phyloP scores from a whole-genome alignment of 2,329 filamentous ascomycete species.

The Cordyceps sp. region DNA sequence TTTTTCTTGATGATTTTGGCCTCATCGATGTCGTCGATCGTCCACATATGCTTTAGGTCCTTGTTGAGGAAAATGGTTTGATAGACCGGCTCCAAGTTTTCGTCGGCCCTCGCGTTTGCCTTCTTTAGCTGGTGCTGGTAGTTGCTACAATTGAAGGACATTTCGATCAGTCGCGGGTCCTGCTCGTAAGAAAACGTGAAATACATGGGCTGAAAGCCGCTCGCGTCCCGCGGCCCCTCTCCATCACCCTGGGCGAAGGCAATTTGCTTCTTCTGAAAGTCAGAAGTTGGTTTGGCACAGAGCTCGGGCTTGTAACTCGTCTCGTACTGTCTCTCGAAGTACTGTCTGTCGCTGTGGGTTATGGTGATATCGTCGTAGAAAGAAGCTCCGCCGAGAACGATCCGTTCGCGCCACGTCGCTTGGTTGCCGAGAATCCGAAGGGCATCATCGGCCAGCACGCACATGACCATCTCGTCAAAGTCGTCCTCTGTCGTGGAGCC shows the following conservation, averaged over 20 bases:
- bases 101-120: slow-evolving; percentile 6
- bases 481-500: slow-evolving; percentile 34
- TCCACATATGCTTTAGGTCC: slow-evolving; percentile 37
- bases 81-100: slow-evolving; percentile 43
- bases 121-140: slow-evolving; percentile 56
- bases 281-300: slow-evolving; percentile 27
- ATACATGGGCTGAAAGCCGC: slow-evolving; percentile 47
- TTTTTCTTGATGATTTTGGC: slow-evolving; percentile 44
- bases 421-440: slow-evolving; percentile 41
- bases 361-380: slow-evolving; percentile 57
- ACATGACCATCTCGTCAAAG: slow-evolving; percentile 52
- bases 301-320: slow-evolving; percentile 36
- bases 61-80: slow-evolving; percentile 54
- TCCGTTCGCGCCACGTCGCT: slow-evolving; percentile 42
- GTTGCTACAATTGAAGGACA: slow-evolving; percentile 62
- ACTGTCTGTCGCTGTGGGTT: slow-evolving; percentile 47
- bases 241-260: slow-evolving; percentile 24
- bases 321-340: slow-evolving; percentile 54
- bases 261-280: slow-evolving; percentile 21
- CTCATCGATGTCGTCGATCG: slow-evolving; percentile 38
- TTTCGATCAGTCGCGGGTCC: slow-evolving; percentile 42
- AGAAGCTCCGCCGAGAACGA: slow-evolving; percentile 53
- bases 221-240: slow-evolving; percentile 25
- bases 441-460: slow-evolving; percentile 46
- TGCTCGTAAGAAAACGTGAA: slow-evolving; percentile 42